Base-by-base conservation (phyloP, 2,329 filamentous ascomycete genomes). In the Ilyonectria robusta region DNA sequence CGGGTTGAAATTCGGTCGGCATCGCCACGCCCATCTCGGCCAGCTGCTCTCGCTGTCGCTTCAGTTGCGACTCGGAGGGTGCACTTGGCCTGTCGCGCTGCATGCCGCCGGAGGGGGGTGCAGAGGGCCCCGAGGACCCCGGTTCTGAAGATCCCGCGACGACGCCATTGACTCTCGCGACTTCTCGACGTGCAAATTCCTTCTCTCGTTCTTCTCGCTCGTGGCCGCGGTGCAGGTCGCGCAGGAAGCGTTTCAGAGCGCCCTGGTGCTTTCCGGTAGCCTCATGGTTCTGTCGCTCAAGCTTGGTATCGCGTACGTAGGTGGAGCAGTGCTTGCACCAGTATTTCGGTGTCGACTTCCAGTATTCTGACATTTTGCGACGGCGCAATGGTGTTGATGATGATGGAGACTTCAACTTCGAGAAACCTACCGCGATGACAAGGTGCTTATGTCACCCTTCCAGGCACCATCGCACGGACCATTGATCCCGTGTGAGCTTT, bases 301-400 rank as follows among this genome's bases (percentile, higher is more conserved):
- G 90, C 73, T 94, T 91, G 23, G 95, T 98, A 85, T 99, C 96
- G 82, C 94, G 93, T 56, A 99, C 93, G 81, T 91, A 98, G 78
- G 88, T 89, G 78, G 90, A 89, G 88, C 96, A 99, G 85, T 97
- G 94, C 81, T 98, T 98, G 89, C 96, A 99, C 94, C 95, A 98
- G 84, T 97, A 97, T 79, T 92, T 95, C 6, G 95, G 95, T 80
- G 95, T 97, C 21, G 95, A 98, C 81, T 98, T 98, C 96, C 96
- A 98, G 83, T 97, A 97, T 86, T 98, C 96, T 0, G 96, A 92
- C 96, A 99, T 98, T 62, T 61, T 68, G 62, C 44, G 2, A 23
- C 17, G 44, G 33, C 54, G 42, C 44, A 44, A 21, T 53, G 63
- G 13, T 68, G 63, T 44, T 44, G 46, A 17, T 33, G 55, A 31